Conservation (phyloP, 345 rosid species). For the Pseudoturritis turrita region DNA sequence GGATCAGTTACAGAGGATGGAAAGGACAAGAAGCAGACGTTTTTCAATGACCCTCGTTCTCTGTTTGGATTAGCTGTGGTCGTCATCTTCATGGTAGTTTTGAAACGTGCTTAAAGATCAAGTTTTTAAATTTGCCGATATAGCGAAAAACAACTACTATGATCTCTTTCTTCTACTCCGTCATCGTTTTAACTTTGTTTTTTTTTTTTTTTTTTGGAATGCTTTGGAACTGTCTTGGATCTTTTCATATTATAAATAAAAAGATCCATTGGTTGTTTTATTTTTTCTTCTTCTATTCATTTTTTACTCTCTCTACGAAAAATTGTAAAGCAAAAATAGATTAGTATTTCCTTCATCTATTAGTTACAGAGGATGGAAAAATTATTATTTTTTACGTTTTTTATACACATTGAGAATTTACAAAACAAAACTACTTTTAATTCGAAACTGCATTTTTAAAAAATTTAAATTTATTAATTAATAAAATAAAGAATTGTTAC, state of each 20-base stretch:
- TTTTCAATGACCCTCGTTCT: slow-evolving; percentile 36
- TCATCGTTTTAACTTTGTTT: neutral
- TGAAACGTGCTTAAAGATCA: slow-evolving; percentile 46
- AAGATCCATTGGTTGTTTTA: neutral
- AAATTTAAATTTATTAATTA: too few species aligned
- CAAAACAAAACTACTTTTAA: too few species aligned
- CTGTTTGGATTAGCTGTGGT: slow-evolving; percentile 58
- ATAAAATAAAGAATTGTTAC: too few species aligned
- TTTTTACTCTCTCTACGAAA: neutral
- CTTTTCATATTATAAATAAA: slow-evolving; percentile 10
- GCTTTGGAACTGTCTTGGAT: slow-evolving; percentile 3
- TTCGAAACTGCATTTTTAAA: too few species aligned
- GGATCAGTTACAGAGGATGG: slow-evolving; percentile 39
- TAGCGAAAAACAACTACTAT: neutral
- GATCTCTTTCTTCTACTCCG: neutral
- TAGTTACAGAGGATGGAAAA: too few species aligned
- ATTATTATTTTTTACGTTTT: too few species aligned
- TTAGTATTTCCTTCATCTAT: neutral
- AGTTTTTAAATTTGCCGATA: slow-evolving; percentile 37
- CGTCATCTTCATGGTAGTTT: slow-evolving; percentile 55
- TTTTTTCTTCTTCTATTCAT: neutral
- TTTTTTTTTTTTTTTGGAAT: neutral
- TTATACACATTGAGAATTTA: too few species aligned
- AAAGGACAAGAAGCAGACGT: slow-evolving; percentile 18
- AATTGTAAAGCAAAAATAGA: neutral